These are phyloP conservation scores for Viridothelium virens DNA, from an alignment of 495 filamentous ascomycete genomes.

Conservation along the genomic window DNA sequence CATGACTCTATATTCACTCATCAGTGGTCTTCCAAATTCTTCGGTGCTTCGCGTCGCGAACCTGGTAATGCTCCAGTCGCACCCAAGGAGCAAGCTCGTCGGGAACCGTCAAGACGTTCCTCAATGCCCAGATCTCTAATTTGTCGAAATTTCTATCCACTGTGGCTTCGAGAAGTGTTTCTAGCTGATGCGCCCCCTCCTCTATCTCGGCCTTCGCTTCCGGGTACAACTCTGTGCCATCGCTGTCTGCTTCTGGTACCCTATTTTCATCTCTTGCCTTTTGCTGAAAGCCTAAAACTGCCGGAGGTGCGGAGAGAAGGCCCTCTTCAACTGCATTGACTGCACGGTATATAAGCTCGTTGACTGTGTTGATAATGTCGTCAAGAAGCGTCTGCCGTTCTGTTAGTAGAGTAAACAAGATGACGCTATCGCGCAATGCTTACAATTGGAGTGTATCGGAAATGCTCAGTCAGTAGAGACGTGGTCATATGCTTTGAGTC, in stretches of 20 bases:
- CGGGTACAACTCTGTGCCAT: constrained; percentile 39
- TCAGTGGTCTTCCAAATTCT: background rate
- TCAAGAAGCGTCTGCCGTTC: constrained; percentile 71
- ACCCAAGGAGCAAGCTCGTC: constrained; percentile 69
- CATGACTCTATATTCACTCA: constrained; percentile 4
- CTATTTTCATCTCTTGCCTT: constrained; percentile 26
- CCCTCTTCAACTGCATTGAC: constrained; percentile 76
- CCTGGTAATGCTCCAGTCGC: constrained; percentile 77
- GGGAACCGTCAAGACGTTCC: constrained; percentile 77
- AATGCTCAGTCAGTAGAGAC: constrained; percentile 87
- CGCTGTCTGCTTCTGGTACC: constrained; percentile 47
- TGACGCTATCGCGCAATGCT: constrained; percentile 28
- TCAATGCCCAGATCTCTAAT: constrained; percentile 73
- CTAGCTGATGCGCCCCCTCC: constrained; percentile 82
- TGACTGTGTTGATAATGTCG: constrained; percentile 94
- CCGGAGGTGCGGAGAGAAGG: constrained; percentile 61
- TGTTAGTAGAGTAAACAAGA: constrained; percentile 23
- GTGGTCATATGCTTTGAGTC: constrained; percentile 45
- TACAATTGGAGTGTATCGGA: constrained; percentile 88
- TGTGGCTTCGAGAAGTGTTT: constrained; percentile 80
- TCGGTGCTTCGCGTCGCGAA: constrained; percentile 27
- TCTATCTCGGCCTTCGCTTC: constrained; percentile 70
- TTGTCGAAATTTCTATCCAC: constrained; percentile 74
- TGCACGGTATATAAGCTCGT: constrained; percentile 78
- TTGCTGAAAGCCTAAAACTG: constrained; percentile 61